Percentiles rank a stretch among this genome's conserved stretches.
phyloP scores from a whole-genome alignment of 2,329 filamentous ascomycete species.

The Xylariaceae sp. region DNA sequence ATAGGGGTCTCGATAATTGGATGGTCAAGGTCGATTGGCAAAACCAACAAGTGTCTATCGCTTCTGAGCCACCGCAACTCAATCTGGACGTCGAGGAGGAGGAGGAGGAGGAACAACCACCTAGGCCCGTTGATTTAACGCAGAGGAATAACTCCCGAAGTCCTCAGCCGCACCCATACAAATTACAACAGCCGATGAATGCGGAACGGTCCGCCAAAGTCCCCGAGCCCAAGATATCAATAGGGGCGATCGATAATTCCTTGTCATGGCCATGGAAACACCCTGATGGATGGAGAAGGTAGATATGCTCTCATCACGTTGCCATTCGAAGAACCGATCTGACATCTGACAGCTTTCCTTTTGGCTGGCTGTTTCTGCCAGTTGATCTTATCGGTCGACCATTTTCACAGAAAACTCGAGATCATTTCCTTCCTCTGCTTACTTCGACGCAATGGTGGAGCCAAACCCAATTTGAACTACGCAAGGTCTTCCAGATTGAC shows the following conservation, averaged over 20 bases:
- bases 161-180: constrained; percentile 67
- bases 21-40: constrained; percentile 97
- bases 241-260: constrained; percentile 97
- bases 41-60: constrained; percentile 79
- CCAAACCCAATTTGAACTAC: constrained; percentile 85
- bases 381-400: constrained; percentile 95
- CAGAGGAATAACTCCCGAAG: constrained; percentile 44
- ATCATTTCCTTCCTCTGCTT: constrained; percentile 93
- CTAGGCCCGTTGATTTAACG: constrained; percentile 62
- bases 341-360: constrained; percentile 74
- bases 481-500: constrained; percentile 87
- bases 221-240: constrained; percentile 63
- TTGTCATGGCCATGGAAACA: constrained; percentile 99
- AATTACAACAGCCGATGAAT: constrained; percentile 81
- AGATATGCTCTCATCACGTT: not conserved
- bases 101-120: constrained; percentile 54
- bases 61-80: constrained; percentile 76
- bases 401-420: constrained; percentile 89
- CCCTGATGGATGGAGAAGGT: constrained; percentile 80
- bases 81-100: constrained; percentile 59
- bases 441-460: constrained; percentile 98
- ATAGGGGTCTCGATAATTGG: constrained; percentile 96
- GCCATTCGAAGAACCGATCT: constrained; percentile 21
- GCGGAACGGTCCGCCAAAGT: constrained; percentile 58
- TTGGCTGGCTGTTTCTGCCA: constrained; percentile 96